Base-by-base conservation (phyloP, 2,329 filamentous ascomycete species). In the Nemania sp. region DNA sequence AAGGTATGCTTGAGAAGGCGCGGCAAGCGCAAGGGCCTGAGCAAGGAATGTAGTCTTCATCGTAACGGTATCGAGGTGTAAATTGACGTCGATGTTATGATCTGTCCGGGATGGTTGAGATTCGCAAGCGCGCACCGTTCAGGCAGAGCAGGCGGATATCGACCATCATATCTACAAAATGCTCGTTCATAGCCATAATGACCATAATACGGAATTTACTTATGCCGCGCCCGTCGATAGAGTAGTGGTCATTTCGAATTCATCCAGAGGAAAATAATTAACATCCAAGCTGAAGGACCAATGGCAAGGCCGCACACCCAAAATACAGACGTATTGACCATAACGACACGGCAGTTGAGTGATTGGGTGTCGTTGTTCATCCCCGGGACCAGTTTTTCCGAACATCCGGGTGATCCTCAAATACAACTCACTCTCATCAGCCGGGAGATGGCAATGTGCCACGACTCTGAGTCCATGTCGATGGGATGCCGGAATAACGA, bases 51-150 rank as follows among this genome's bases (percentile, higher is more conserved):
- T 59, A 43, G 56, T 69, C 72, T 76, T 76, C 75, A 77, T 76
- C 45, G 74, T 89, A 85, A 68, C 55, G 47, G 45, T 70, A 62
- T 69, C 55, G 51, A 72, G 67, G 64, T 65, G 67, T 56, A 64
- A 70, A 56, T 73, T 64, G 67, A 67, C 53, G 63, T 64, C 45
- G 49, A 55, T 64, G 59, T 69, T 72, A 72, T 73, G 43, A 24
- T 53, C 60, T 55, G 51, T 49, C 60, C 43, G 41, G 52, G 64
- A 63, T 72, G 63, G 41, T 71, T 61, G 66, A 64, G 58, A 71
- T 62, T 54, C 57, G 62, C 61, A 56, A 49, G 54, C 43, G 45
- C 29, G 24, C 35, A 64, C 59, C 24, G 61, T 57, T 60, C 41
- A 69, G 58, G 58, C 38, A 61, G 55, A 63, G 47, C 57, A 61